Conservation (phyloP, 2,329 filamentous ascomycete species). For the Colletotrichum sp. region DNA sequence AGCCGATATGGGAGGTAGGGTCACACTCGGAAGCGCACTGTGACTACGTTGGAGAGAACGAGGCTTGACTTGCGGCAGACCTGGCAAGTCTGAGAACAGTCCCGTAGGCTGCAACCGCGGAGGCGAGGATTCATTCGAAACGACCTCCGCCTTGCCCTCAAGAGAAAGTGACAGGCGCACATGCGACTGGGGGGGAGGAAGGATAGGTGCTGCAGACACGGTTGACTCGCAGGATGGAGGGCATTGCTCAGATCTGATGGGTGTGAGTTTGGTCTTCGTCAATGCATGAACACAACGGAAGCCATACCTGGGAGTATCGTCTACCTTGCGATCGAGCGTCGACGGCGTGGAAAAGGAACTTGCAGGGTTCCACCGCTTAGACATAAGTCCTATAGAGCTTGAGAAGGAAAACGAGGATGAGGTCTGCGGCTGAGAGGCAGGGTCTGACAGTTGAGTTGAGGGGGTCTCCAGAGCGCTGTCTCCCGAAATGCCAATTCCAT, state of each 20-base stretch:
- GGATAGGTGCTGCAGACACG: constrained; percentile 35
- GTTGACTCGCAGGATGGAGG: constrained; percentile 45
- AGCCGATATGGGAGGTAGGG: constrained; percentile 60
- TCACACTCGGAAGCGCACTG: constrained; percentile 67
- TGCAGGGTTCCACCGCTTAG: constrained; percentile 62
- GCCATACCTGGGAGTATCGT: constrained; percentile 53
- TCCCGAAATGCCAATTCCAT: background rate
- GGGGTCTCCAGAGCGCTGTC: background rate
- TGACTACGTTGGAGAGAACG: constrained; percentile 69
- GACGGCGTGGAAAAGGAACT: constrained; percentile 57
- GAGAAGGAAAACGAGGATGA: constrained; percentile 43
- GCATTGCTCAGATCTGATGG: constrained; percentile 47
- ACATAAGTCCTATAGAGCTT: constrained; percentile 53
- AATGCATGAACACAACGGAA: background rate
- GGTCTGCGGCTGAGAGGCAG: constrained; percentile 20
- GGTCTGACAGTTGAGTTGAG: constrained; percentile 1
- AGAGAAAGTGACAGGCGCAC: constrained; percentile 83
- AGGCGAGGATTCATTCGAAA: constrained; percentile 73
- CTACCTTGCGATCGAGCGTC: constrained; percentile 39
- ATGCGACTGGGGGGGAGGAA: constrained; percentile 47
- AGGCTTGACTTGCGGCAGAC: constrained; percentile 49
- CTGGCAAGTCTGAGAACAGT: constrained; percentile 52
- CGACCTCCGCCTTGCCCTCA: constrained; percentile 89
- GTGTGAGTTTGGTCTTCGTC: constrained; percentile 17
- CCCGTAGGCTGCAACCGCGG: constrained; percentile 62